Percentiles rank a stretch among this genome's conserved stretches.
These are phyloP conservation scores for Aureobasidium subglaciale DNA, from an alignment of 2,329 filamentous ascomycete species.

Conservation along the genomic window DNA sequence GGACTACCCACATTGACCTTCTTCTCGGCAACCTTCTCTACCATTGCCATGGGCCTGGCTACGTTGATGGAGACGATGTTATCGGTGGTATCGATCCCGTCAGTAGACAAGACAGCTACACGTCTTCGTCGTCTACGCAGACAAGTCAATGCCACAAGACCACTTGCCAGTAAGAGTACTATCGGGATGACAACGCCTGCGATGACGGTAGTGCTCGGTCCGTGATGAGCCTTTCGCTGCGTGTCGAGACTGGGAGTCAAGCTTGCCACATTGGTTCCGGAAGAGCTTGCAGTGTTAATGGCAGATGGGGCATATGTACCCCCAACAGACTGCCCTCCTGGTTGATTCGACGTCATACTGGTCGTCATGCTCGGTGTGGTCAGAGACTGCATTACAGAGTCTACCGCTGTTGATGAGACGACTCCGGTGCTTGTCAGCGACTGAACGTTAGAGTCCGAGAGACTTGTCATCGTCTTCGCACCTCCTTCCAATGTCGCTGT, in stretches of 20 bases:
- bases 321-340: not conserved
- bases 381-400: not conserved
- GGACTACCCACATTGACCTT: not conserved
- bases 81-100: not conserved
- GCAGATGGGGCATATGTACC: not conserved
- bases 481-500: not conserved
- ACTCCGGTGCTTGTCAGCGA: not conserved
- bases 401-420: not conserved
- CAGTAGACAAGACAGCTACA: not conserved
- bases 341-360: not conserved
- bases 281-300: not conserved
- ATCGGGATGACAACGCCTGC: conserved; percentile 8
- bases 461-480: not conserved
- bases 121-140: not conserved
- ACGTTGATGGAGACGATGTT: not conserved
- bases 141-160: not conserved
- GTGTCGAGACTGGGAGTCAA: not conserved
- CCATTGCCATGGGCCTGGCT: not conserved
- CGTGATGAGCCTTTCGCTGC: not conserved
- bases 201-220: not conserved
- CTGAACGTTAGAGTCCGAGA: not conserved
- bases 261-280: not conserved
- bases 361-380: conserved; percentile 1
- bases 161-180: not conserved
- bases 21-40: not conserved